phyloP scores from a whole-genome alignment of 2,329 filamentous ascomycete species.

The Rhexocercosporidium sp. region DNA sequence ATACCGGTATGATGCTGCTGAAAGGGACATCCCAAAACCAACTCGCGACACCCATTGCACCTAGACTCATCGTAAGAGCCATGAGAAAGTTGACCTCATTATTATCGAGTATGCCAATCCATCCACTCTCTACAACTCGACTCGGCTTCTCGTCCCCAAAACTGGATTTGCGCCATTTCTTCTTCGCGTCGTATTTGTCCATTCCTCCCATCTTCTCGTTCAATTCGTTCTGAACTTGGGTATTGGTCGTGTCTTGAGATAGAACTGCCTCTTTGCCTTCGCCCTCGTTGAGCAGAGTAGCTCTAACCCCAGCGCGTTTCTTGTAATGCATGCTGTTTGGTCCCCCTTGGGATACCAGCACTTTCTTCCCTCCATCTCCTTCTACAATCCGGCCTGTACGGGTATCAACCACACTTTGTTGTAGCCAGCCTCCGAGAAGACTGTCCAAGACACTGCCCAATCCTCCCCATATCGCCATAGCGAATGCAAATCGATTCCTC shows the following conservation, averaged over 20 bases:
- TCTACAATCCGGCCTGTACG: slow-evolving; percentile 88
- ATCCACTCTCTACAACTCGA: slow-evolving; percentile 64
- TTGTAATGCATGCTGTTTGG: slow-evolving; percentile 40
- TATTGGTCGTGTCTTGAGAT: slow-evolving; percentile 39
- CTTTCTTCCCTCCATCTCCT: slow-evolving; percentile 73
- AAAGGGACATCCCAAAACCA: slow-evolving; percentile 66
- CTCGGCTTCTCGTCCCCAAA: slow-evolving; percentile 58
- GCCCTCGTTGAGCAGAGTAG: slow-evolving; percentile 46
- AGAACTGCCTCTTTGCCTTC: slow-evolving; percentile 52
- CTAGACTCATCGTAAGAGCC: slow-evolving; percentile 80
- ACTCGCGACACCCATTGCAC: slow-evolving; percentile 70
- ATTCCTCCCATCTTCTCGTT: slow-evolving; percentile 46
- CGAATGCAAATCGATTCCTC: slow-evolving; percentile 53
- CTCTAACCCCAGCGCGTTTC: slow-evolving; percentile 48
- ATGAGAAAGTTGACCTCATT: slow-evolving; percentile 95
- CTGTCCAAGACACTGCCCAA: slow-evolving; percentile 87
- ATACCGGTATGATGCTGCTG: slow-evolving; percentile 44
- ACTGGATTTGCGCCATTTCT: slow-evolving; percentile 56
- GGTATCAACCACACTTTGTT: slow-evolving; percentile 85
- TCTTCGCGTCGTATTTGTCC: slow-evolving; percentile 55
- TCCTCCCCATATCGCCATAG: slow-evolving; percentile 73
- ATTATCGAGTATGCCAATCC: slow-evolving; percentile 81
- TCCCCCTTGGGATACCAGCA: slow-evolving; percentile 49
- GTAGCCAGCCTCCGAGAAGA: slow-evolving; percentile 81
- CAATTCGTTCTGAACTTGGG: slow-evolving; percentile 42